Evolutionary conservation across 2,329 filamentous ascomycete genomes (phyloP), one percentile per base, ranked within the genome.

Genomic region (Aureobasidium musti): DNA sequence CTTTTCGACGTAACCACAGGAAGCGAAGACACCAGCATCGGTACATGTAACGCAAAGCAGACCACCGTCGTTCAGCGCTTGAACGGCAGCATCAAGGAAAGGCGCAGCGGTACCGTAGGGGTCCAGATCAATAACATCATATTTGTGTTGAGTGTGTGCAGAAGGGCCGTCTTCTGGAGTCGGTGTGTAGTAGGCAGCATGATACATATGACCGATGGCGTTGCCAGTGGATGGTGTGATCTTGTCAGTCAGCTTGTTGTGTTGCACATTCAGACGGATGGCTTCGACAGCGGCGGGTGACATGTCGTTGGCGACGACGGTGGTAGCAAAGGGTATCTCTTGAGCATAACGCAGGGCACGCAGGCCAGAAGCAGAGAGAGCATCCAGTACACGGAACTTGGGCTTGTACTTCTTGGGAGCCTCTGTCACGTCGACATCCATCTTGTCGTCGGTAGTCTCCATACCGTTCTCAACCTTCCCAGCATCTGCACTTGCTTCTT

Each of bases 11-110:
- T 98, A 99, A 66, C 93, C 92, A 71, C 91, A 91, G 0, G 94
- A 97, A 1, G 94, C 94, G 85, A 93, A 99, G 2, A 99, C 91
- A 11, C 91, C 92, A 11, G 94, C 93, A 77, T 99, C 95, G 0
- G 95, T 99, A 78, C 95, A 99, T 1, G 95, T 99, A 5, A 99
- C 90, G 76, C 93, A 97, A 5, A 99, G 84, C 45, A 99, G 82
- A 4, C 95, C 95, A 1, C 94, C 94, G 72, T 97, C 91, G 70
- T 90, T 87, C 8, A 97, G 85, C 1, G 91, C 87, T 78, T 97
- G 93, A 10, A 99, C 82, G 1, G 95, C 92, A 1, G 91, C 88
- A 75, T 99, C 95, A 64, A 99, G 84, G 77, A 99, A 99, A 1
- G 91, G 91, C 11, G 91, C 91, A 0, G 94, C 95, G 0, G 92